Evolutionary conservation across 108 stramenopile genomes (phyloP).

Genomic region (Nitzschia sp.): DNA sequence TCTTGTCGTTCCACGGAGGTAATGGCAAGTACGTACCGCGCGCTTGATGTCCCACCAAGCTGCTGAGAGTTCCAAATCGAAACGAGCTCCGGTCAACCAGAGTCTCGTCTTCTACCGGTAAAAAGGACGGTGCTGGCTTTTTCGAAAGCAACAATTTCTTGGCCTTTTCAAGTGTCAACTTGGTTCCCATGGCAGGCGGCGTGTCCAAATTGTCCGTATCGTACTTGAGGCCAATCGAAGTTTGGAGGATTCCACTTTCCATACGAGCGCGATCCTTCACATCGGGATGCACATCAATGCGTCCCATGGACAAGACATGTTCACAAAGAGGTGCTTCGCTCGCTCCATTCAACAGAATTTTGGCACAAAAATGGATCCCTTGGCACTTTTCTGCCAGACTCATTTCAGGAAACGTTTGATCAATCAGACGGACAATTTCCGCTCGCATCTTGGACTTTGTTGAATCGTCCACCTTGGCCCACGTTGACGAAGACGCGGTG

Average conservation of each 20-base stretch:
- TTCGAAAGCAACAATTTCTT: constrained; percentile 51
- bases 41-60: constrained; percentile 71
- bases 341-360: constrained; percentile 53
- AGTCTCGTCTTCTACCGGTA: constrained; percentile 61
- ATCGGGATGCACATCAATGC: constrained; percentile 91
- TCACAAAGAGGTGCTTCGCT: constrained; percentile 63
- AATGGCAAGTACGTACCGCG: constrained; percentile 74
- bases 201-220: constrained; percentile 58
- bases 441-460: constrained; percentile 51
- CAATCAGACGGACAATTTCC: constrained; percentile 88
- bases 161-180: constrained; percentile 45
- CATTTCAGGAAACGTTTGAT: constrained; percentile 68
- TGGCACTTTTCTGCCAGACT: constrained; percentile 85
- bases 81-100: constrained; percentile 45
- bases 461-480: constrained; percentile 26
- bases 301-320: constrained; percentile 92
- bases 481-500: constrained; percentile 8
- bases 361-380: constrained; percentile 91
- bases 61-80: constrained; percentile 86
- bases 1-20: constrained; percentile 83
- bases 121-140: constrained; percentile 65
- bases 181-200: constrained; percentile 8
- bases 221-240: constrained; percentile 52
- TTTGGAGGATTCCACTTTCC: constrained; percentile 79
- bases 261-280: constrained; percentile 95